Evolutionary conservation across 768 basidiomycete species (phyloP), one percentile per base, ranked within the genome.

Genomic region (Amanita inopinata): DNA sequence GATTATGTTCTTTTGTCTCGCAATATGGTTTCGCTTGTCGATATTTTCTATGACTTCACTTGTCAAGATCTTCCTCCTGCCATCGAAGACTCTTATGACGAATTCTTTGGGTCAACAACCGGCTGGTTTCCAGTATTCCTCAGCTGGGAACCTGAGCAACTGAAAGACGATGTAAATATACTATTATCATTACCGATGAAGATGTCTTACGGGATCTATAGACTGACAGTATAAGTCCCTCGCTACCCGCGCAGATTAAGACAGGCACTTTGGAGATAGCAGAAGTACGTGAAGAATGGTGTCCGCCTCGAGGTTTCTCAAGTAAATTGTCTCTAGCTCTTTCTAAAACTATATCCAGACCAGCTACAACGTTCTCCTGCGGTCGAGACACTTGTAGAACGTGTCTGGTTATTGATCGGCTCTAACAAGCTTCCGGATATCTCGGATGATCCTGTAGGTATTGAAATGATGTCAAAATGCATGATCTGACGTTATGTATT

Each of bases 51-150:
- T 54, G 96, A 98, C 60, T 76, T 99, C 49, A 91, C 85, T 2
- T 87, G 86, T 51, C 94, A 98, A 50, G 96, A 99, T 62, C 69
- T 98, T 12, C 96, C 93, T 3, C 90, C 91, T 10, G 83, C 80
- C 50, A 81, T 99, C 52, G 96, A 99, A 57, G 96, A 98, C 54
- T 67, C 78, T 19, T 78, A 92, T 46, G 66, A 72, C 14, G 75
- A 83, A 47, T 96, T 94, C 59, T 96, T 97, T 60, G 80, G 71
- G 3, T 67, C 78, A 1, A 64, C 64, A 0, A 64, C 60, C 2
- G 86, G 86, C 1, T 80, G 78, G 66, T 84, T 97, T 56, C 77
- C 89, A 46, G 74, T 72, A 43, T 87, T 96, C 53, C 62, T 98
- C 48, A 64, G 66, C 3, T 94, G 88, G 88, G 77, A 91, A 53